A percentile compares a stretch with the other conserved stretches of the same genome.
Conservation (phyloP, 805 yeast genomes). For the Ogataea naganishii region DNA sequence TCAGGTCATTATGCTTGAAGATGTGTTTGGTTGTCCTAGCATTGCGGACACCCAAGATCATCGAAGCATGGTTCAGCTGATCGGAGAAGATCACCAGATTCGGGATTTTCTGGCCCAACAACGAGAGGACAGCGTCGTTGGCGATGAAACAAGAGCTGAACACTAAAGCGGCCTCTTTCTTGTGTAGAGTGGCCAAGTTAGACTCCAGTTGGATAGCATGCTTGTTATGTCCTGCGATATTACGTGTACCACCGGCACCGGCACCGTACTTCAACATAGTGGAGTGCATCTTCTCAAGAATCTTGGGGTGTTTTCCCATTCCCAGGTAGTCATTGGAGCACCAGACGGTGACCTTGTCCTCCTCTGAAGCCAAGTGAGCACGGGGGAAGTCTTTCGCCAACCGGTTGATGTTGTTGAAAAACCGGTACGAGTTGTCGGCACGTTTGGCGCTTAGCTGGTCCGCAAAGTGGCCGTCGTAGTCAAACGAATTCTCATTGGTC, state of each 20-base stretch:
- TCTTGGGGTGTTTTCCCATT: slow-evolving; percentile 76
- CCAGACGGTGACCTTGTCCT: slow-evolving; percentile 95
- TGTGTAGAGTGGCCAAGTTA: slow-evolving; percentile 83
- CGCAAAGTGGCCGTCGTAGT: slow-evolving; percentile 62
- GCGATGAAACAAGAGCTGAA: slow-evolving; percentile 96
- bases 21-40: slow-evolving; percentile 83
- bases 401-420: slow-evolving; percentile 94
- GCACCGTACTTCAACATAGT: slow-evolving; percentile 88
- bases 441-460: slow-evolving; percentile 67
- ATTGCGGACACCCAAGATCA: slow-evolving; percentile 93
- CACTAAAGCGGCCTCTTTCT: slow-evolving; percentile 90
- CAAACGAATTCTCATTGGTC: slow-evolving; percentile 49
- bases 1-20: slow-evolving; percentile 84
- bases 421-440: slow-evolving; percentile 86
- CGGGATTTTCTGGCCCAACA: slow-evolving; percentile 85
- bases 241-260: slow-evolving; percentile 99
- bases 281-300: slow-evolving; percentile 65
- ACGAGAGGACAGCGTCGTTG: slow-evolving; percentile 87
- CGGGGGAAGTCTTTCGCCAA: slow-evolving; percentile 87
- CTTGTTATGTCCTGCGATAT: slow-evolving; percentile 94
- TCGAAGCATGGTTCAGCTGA: slow-evolving; percentile 91
- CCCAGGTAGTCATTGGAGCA: slow-evolving; percentile 97
- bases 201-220: slow-evolving; percentile 86
- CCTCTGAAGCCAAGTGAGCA: slow-evolving; percentile 73
- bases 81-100: slow-evolving; percentile 90